Evolutionary conservation across 2,329 filamentous ascomycete genomes (phyloP).

Genomic region (Colletotrichum simmondsii): DNA sequence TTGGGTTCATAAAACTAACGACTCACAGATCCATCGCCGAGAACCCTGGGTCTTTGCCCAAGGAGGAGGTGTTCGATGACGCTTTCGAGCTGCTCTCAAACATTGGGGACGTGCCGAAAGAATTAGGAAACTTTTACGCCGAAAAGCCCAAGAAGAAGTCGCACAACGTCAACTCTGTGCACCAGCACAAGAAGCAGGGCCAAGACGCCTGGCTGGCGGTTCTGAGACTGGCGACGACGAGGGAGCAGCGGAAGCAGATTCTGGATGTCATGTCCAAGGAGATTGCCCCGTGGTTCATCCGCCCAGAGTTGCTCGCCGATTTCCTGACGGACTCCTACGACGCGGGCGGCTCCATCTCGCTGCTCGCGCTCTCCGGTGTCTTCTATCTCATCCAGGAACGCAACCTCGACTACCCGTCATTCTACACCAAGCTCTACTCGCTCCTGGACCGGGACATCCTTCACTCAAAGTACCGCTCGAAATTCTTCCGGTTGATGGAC

Average conservation of each 20-base stretch:
- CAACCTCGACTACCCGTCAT: conserved; percentile 95
- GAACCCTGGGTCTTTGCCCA: conserved; percentile 34
- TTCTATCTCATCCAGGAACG: conserved; percentile 94
- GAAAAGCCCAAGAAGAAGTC: conserved; percentile 73
- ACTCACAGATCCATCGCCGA: conserved; percentile 45
- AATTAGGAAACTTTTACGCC: conserved; percentile 77
- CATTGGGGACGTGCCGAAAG: conserved; percentile 78
- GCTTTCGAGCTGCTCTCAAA: conserved; percentile 71
- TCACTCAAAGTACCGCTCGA: conserved; percentile 93
- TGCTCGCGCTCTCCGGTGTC: conserved; percentile 90
- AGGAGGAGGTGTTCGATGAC: conserved; percentile 61
- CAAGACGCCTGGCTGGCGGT: conserved; percentile 90
- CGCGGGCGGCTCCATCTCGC: conserved; percentile 83
- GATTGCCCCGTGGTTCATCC: conserved; percentile 89
- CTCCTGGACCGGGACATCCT: conserved; percentile 86
- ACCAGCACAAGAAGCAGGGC: conserved; percentile 80
- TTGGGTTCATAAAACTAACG: conserved; percentile 12
- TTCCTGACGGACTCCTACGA: conserved; percentile 97
- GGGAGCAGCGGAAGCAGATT: conserved; percentile 82
- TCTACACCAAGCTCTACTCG: conserved; percentile 94
- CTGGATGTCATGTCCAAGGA: conserved; percentile 79
- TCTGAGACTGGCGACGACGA: conserved; percentile 73
- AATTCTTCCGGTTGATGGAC: conserved; percentile 92
- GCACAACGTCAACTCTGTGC: conserved; percentile 72
- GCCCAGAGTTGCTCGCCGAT: conserved; percentile 91